These are phyloP conservation scores for Gynandropsis gynandra DNA, from an alignment of 345 rosid genomes.

Conservation along the genomic window DNA sequence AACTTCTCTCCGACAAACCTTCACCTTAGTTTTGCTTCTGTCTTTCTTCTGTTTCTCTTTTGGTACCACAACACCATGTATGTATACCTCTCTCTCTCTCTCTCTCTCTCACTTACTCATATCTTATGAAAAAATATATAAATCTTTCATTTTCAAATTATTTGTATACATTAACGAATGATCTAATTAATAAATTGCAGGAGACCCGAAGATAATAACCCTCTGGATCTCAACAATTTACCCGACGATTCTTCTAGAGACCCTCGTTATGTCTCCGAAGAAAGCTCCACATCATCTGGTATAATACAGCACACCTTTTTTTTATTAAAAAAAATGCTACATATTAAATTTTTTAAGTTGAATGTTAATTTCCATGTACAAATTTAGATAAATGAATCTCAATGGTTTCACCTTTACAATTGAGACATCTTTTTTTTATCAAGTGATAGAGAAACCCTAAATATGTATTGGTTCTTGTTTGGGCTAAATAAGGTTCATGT, in stretches of 20 bases:
- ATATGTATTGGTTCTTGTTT: neutral
- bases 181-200: slow-evolving; percentile 30
- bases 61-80: slow-evolving; percentile 52
- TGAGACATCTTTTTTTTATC: slow-evolving; percentile 5
- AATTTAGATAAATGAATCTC: too few relatives aligned
- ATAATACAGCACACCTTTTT: slow-evolving; percentile 8
- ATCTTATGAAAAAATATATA: neutral
- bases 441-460: neutral
- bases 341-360: neutral
- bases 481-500: neutral
- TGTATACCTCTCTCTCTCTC: slow-evolving; percentile 34
- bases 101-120: slow-evolving; percentile 2
- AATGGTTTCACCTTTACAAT: neutral
- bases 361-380: neutral
- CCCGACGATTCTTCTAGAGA: slow-evolving; percentile 68
- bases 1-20: slow-evolving; percentile 44
- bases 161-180: neutral
- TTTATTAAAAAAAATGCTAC: neutral
- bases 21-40: slow-evolving; percentile 35
- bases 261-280: slow-evolving; percentile 46
- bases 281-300: slow-evolving; percentile 58
- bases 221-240: slow-evolving; percentile 92
- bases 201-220: slow-evolving; percentile 52
- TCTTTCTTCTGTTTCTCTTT: slow-evolving; percentile 36
- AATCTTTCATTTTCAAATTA: neutral